Conservation (phyloP, 129 eudicot species). For the Arctium lappa region DNA sequence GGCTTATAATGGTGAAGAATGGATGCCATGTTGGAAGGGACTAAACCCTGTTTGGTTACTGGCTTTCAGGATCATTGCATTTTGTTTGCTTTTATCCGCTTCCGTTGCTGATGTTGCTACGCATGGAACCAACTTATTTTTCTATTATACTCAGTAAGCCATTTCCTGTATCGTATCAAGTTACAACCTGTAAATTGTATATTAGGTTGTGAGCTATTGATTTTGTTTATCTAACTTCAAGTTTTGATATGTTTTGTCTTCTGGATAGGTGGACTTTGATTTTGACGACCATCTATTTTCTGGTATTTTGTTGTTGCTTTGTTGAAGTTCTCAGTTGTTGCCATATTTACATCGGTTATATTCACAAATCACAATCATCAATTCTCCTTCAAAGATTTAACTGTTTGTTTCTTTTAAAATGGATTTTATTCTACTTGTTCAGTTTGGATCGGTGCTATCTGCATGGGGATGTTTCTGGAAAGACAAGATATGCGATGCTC, state of each 20-base stretch:
- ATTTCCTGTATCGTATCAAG: background rate
- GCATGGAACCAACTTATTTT: conserved; percentile 50
- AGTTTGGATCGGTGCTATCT: conserved; percentile 64
- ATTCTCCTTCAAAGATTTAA: background rate
- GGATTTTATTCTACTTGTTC: conserved; percentile 18
- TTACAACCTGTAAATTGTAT: background rate
- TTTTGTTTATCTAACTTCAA: conserved; percentile 19
- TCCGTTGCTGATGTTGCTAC: conserved; percentile 40
- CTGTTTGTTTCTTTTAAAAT: background rate
- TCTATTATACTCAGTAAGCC: conserved; percentile 74
- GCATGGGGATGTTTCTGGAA: conserved; percentile 50
- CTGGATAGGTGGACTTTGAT: conserved; percentile 81
- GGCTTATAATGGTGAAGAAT: conserved; percentile 55
- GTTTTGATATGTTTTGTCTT: conserved; percentile 34
- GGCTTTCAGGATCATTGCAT: conserved; percentile 63
- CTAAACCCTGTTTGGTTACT: conserved; percentile 60
- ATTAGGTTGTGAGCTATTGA: background rate
- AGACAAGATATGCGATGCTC: conserved; percentile 13
- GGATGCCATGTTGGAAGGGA: conserved; percentile 81
- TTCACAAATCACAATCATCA: background rate
- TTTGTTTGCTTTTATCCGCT: conserved; percentile 38
- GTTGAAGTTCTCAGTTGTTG: background rate
- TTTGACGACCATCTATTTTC: conserved; percentile 73
- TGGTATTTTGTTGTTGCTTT: conserved; percentile 43
- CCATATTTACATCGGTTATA: background rate